Evolutionary conservation across 352 stramenopile species (phyloP), one percentile per base, ranked within the genome.

Genomic region (Globisporangium acanthophoron): DNA sequence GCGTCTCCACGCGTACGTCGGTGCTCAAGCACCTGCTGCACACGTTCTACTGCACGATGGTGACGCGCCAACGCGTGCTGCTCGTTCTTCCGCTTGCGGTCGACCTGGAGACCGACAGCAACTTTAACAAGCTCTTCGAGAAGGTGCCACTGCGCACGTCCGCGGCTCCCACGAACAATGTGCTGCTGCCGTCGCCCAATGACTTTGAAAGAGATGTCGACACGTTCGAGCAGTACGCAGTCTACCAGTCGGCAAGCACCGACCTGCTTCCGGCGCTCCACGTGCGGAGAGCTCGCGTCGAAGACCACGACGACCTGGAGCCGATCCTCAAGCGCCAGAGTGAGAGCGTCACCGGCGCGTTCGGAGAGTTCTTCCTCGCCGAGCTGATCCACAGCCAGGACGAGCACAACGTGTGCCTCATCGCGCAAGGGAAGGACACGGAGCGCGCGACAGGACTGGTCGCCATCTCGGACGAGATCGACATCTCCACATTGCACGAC

Each of bases 341-440:
- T 51, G 72, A 87, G 52, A 58, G 71, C 3, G 73, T 97, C 8
- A 68, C 77, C 12, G 68, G 72, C 11, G 69, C 78, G 0, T 97
- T 96, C 55, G 92, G 92, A 13, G 80, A 96, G n/a, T 98, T 93
- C 63, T 97, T 97, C 61, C 67, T 98, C 8, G 92, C 90, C 1
- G 90, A 97, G 54, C 75, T 98, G 45, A 97, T 97, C 58, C 78
- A 92, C 43, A 73, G 85, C 33, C 89, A 97, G 64, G 84, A 96
- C 56, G 72, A 80, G 5, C 67, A 85, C 62, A 96, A 96, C 56
- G 80, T 92, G 18, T 96, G 81, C 40, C 61, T 93, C 12, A 85
- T 96, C 11, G 80, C 88, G 0, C 65, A 94, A 40, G 62, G 67
- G 16, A 43, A 57, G 5, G 58, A 56, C n/a, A 61, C 67, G 3